A percentile compares a stretch with the other conserved stretches of the same genome.
Evolutionary conservation across 1,284 basidiomycete genomes (phyloP).

Genomic region (Puccinia triticina): DNA sequence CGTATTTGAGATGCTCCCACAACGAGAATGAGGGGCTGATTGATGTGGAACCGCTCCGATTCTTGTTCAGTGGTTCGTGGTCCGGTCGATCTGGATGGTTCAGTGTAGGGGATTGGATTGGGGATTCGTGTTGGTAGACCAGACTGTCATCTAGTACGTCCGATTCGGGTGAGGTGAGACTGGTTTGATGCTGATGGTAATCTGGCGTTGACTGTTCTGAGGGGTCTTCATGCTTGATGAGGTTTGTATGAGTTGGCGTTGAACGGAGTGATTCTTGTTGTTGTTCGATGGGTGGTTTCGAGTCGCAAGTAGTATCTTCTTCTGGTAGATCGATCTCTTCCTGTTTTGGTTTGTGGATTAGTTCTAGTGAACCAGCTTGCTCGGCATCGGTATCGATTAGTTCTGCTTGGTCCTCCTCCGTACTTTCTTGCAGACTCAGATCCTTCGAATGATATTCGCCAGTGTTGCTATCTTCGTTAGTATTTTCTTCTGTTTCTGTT

Average conservation of each 20-base stretch:
- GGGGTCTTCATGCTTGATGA: not conserved
- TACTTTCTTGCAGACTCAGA: not conserved
- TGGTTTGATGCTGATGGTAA: not conserved
- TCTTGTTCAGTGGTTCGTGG: not conserved
- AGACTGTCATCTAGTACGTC: slow-evolving; percentile 35
- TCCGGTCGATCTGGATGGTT: not conserved
- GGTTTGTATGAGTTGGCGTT: not conserved
- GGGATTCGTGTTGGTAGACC: slow-evolving; percentile 4
- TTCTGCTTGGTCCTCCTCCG: not conserved
- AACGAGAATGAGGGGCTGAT: slow-evolving; percentile 69
- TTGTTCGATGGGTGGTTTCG: not conserved
- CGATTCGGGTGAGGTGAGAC: slow-evolving; percentile 5
- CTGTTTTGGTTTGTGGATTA: not conserved
- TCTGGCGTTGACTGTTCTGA: not conserved
- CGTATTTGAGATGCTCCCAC: slow-evolving; percentile 86
- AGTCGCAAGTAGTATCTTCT: not conserved
- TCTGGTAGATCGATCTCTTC: not conserved
- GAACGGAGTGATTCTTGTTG: not conserved
- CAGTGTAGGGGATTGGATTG: not conserved
- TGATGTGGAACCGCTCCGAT: not conserved
- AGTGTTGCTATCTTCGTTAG: too few relatives aligned
- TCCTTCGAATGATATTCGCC: not conserved
- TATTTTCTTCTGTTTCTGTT: not conserved
- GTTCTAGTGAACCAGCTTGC: not conserved
- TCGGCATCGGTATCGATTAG: not conserved